Evolutionary conservation across 768 basidiomycete species (phyloP).

Genomic region (Agrocybe pediades): DNA sequence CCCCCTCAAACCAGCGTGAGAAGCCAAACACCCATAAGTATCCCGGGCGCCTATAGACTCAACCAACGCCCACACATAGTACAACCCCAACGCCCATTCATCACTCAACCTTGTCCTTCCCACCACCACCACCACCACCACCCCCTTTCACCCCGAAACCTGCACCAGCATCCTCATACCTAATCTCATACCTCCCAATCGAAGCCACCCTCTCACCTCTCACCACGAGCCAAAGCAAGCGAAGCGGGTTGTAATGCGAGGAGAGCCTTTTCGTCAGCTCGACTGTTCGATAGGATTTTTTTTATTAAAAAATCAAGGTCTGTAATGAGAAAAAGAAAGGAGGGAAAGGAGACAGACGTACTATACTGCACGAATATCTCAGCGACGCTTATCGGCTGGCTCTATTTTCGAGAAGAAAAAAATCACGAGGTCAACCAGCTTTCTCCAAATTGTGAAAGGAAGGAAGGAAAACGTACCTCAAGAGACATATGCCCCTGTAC

Average conservation of each 20-base stretch:
- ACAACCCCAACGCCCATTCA: too few species aligned
- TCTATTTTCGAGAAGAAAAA: slow-evolving; percentile 38
- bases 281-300: slow-evolving; percentile 29
- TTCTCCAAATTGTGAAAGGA: background rate
- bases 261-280: slow-evolving; percentile 51
- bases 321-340: background rate
- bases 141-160: background rate
- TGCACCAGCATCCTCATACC: slow-evolving; percentile 22
- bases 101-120: background rate
- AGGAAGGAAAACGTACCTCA: slow-evolving; percentile 25
- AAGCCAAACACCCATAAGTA: too few species aligned
- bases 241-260: slow-evolving; percentile 60
- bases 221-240: slow-evolving; percentile 49
- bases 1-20: too few species aligned
- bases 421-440: background rate
- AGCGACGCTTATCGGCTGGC: slow-evolving; percentile 51
- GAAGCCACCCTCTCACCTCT: slow-evolving; percentile 50
- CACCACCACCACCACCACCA: too few species aligned
- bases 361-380: slow-evolving; percentile 63
- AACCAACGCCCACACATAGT: too few species aligned
- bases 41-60: too few species aligned
- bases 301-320: background rate
- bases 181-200: slow-evolving; percentile 45
- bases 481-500: slow-evolving; percentile 25
- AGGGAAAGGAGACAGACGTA: slow-evolving; percentile 24